A percentile compares a stretch with the other conserved stretches of the same genome.
Evolutionary conservation across 805 yeast species (phyloP).

Genomic region (Candida boleticola): DNA sequence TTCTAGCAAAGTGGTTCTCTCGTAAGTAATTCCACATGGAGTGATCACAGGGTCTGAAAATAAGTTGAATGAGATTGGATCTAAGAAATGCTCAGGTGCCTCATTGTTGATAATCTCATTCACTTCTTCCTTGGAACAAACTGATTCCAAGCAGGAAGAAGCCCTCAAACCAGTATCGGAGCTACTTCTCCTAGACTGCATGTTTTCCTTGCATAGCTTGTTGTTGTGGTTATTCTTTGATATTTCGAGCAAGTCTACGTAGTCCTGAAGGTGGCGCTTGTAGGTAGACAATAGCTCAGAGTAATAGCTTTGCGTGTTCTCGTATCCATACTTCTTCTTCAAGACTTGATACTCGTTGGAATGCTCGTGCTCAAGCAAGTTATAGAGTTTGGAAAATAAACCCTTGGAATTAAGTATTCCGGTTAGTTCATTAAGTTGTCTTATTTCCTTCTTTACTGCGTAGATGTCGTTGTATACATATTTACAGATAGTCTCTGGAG

Average conservation of each 20-base stretch:
- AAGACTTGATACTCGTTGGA: slow-evolving; percentile 12
- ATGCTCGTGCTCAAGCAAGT: slow-evolving; percentile 21
- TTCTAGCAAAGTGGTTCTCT: slow-evolving; percentile 33
- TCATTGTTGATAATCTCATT: slow-evolving; percentile 12
- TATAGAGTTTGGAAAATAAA: slow-evolving; percentile 21
- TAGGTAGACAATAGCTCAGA: slow-evolving; percentile 16
- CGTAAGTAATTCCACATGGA: slow-evolving; percentile 43
- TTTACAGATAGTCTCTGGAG: slow-evolving; percentile 15
- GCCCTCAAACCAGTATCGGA: slow-evolving; percentile 10
- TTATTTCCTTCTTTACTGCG: slow-evolving; percentile 19
- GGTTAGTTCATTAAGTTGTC: slow-evolving; percentile 19
- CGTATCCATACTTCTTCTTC: slow-evolving; percentile 12
- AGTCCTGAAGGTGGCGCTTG: slow-evolving; percentile 19
- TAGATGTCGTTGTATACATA: slow-evolving; percentile 23
- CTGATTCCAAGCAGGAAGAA: neutral
- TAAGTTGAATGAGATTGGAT: slow-evolving; percentile 40
- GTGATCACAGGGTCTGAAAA: slow-evolving; percentile 45
- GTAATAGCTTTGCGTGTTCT: slow-evolving; percentile 12
- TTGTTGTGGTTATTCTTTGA: slow-evolving; percentile 24
- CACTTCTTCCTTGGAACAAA: slow-evolving; percentile 3
- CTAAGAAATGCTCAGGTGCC: slow-evolving; percentile 36
- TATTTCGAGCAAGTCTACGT: slow-evolving; percentile 17
- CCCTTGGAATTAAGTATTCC: slow-evolving; percentile 16
- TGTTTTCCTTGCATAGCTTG: slow-evolving; percentile 15
- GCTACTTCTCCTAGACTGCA: slow-evolving; percentile 2